Evolutionary conservation across 2,329 filamentous ascomycete species (phyloP).

Genomic region (Ophiostoma novo-ulmi): DNA sequence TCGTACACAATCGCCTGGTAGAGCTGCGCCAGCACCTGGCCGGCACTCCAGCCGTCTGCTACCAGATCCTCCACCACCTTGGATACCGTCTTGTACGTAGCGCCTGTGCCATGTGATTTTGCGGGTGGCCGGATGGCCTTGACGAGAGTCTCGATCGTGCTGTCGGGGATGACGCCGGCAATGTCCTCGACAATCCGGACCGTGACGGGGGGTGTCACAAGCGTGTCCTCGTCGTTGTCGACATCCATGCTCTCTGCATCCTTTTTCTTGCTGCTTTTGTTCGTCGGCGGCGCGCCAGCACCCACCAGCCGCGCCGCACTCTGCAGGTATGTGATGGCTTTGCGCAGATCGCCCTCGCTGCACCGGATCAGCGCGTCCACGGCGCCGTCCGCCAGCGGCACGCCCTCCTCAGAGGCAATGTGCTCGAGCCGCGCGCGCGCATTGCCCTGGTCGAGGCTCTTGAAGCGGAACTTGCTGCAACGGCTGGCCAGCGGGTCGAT

Average conservation of each 20-base stretch:
- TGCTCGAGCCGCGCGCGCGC: slow-evolving; percentile 72
- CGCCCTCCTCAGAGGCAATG: slow-evolving; percentile 75
- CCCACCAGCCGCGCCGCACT: slow-evolving; percentile 86
- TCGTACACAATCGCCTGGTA: slow-evolving; percentile 81
- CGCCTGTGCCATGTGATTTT: slow-evolving; percentile 40
- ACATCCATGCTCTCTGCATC: slow-evolving; percentile 22
- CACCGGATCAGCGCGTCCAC: slow-evolving; percentile 79
- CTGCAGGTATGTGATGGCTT: slow-evolving; percentile 94
- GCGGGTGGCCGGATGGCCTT: slow-evolving; percentile 66
- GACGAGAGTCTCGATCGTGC: slow-evolving; percentile 65
- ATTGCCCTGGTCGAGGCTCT: slow-evolving; percentile 83
- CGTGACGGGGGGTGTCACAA: slow-evolving; percentile 59
- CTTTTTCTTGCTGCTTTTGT: slow-evolving; percentile 7
- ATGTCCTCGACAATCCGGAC: slow-evolving; percentile 86
- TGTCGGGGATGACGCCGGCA: slow-evolving; percentile 81
- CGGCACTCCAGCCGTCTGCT: slow-evolving; percentile 94
- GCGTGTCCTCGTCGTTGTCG: slow-evolving; percentile 48
- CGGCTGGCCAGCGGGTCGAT: slow-evolving; percentile 91
- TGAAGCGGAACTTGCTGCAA: slow-evolving; percentile 97
- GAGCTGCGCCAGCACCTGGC: slow-evolving; percentile 73
- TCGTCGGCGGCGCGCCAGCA: slow-evolving; percentile 44
- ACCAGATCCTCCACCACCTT: slow-evolving; percentile 83
- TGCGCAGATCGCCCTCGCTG: slow-evolving; percentile 89
- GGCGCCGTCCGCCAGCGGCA: slow-evolving; percentile 71
- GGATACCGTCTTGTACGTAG: slow-evolving; percentile 68